phyloP scores from a whole-genome alignment of 2,329 filamentous ascomycete genomes.

The Sclerotinia subarctica region DNA sequence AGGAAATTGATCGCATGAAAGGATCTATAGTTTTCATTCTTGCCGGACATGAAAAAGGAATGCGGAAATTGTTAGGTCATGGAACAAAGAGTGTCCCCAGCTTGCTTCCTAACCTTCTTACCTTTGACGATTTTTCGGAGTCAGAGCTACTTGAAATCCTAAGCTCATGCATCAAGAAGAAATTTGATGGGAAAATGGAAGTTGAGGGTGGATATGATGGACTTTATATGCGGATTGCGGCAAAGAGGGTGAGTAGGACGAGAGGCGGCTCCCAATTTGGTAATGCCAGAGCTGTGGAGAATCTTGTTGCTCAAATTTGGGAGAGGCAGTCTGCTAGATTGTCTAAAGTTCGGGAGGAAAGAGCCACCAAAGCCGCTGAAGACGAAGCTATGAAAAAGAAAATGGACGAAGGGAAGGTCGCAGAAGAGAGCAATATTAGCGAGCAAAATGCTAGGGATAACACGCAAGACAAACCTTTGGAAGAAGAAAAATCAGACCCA shows the following conservation, averaged over 20 bases:
- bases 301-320: conserved; percentile 51
- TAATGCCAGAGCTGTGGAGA: conserved; percentile 68
- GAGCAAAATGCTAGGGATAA: not conserved
- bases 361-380: conserved; percentile 5
- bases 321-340: conserved; percentile 50
- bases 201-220: conserved; percentile 56
- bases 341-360: conserved; percentile 9
- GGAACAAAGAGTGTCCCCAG: conserved; percentile 57
- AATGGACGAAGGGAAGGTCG: conserved; percentile 33
- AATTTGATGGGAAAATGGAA: conserved; percentile 54
- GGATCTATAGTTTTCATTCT: conserved; percentile 69
- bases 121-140: conserved; percentile 67
- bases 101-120: conserved; percentile 61
- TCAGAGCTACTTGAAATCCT: conserved; percentile 61
- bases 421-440: not conserved
- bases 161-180: conserved; percentile 49
- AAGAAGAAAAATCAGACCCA: not conserved
- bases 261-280: conserved; percentile 66
- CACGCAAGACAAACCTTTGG: conserved; percentile 45
- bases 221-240: conserved; percentile 60
- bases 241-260: conserved; percentile 57
- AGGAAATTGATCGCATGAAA: conserved; percentile 66
- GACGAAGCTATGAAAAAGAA: not conserved
- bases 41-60: conserved; percentile 68
- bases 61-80: conserved; percentile 71